Conservation (phyloP, 2,329 filamentous ascomycete genomes). For the Clonostachys byssicola region DNA sequence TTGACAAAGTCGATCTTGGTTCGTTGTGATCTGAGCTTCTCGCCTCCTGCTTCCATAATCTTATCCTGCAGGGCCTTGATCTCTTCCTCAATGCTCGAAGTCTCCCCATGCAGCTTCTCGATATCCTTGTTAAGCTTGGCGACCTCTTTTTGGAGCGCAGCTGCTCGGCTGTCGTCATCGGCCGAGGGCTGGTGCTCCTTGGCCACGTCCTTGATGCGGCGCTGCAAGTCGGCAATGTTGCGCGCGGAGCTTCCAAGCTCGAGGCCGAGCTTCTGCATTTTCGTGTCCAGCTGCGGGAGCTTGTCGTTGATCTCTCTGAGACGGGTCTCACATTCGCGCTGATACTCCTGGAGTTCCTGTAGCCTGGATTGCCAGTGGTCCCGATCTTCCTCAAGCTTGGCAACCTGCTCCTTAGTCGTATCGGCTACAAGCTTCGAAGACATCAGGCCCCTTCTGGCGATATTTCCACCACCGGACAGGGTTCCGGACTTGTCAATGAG, state of each 20-base stretch:
- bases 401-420: slow-evolving; percentile 81
- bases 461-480: slow-evolving; percentile 94
- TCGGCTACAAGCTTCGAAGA: slow-evolving; percentile 91
- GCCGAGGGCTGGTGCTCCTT: slow-evolving; percentile 79
- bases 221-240: slow-evolving; percentile 79
- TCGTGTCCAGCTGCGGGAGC: slow-evolving; percentile 81
- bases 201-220: slow-evolving; percentile 79
- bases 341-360: slow-evolving; percentile 78
- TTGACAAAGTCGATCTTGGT: slow-evolving; percentile 87
- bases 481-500: slow-evolving; percentile 98
- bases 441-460: slow-evolving; percentile 90
- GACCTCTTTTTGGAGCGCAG: slow-evolving; percentile 73
- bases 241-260: slow-evolving; percentile 84
- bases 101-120: slow-evolving; percentile 75
- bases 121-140: slow-evolving; percentile 72
- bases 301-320: slow-evolving; percentile 70
- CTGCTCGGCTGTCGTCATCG: slow-evolving; percentile 71
- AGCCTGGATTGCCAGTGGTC: slow-evolving; percentile 82
- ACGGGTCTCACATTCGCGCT: slow-evolving; percentile 71
- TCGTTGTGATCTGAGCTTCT: slow-evolving; percentile 85
- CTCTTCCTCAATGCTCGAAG: slow-evolving; percentile 84
- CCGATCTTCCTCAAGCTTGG: slow-evolving; percentile 81
- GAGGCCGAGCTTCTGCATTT: slow-evolving; percentile 84
- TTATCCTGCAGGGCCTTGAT: slow-evolving; percentile 92
- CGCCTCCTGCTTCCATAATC: slow-evolving; percentile 97